These are phyloP conservation scores for Hygrophorus russula DNA, from an alignment of 768 basidiomycete species.

Conservation along the genomic window DNA sequence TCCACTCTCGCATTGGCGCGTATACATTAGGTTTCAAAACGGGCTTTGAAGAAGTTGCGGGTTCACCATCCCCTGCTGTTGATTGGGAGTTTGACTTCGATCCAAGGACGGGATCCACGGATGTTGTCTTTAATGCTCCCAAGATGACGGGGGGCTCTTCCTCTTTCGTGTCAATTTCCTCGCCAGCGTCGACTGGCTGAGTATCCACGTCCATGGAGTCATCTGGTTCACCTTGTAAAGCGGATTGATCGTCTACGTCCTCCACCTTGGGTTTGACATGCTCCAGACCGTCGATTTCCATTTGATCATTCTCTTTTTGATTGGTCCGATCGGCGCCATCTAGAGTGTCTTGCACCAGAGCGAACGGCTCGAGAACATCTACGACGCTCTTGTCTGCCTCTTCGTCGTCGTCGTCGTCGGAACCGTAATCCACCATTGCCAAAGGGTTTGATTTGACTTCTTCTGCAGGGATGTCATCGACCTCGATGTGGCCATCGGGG, in stretches of 20 bases:
- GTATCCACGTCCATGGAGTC: slow-evolving; percentile 19
- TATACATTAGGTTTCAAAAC: slow-evolving; percentile 33
- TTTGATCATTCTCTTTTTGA: slow-evolving; percentile 18
- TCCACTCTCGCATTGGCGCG: slow-evolving; percentile 46
- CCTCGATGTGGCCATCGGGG: slow-evolving; percentile 16
- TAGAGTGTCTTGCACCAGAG: slow-evolving; percentile 48
- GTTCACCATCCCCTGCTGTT: slow-evolving; percentile 23
- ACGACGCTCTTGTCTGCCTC: slow-evolving; percentile 45
- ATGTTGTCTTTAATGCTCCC: slow-evolving; percentile 42
- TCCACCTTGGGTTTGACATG: slow-evolving; percentile 26
- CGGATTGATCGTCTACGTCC: slow-evolving; percentile 47
- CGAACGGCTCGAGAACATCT: slow-evolving; percentile 48
- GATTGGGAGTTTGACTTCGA: slow-evolving; percentile 31
- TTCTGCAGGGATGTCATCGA: slow-evolving; percentile 13
- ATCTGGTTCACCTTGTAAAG: slow-evolving; percentile 16
- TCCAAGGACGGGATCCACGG: slow-evolving; percentile 43
- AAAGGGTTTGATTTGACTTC: slow-evolving; percentile 16
- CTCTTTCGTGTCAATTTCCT: slow-evolving; percentile 12
- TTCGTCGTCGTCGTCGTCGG: slow-evolving; percentile 58
- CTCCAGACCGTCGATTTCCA: slow-evolving; percentile 15
- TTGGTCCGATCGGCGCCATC: slow-evolving; percentile 25
- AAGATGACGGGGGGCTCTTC: slow-evolving; percentile 3
- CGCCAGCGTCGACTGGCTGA: slow-evolving; percentile 8
- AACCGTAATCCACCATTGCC: slow-evolving; percentile 42
- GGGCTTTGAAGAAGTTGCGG: slow-evolving; percentile 21